Evolutionary conservation across 768 basidiomycete genomes (phyloP).

Genomic region (Cystobasidium onofrii): DNA sequence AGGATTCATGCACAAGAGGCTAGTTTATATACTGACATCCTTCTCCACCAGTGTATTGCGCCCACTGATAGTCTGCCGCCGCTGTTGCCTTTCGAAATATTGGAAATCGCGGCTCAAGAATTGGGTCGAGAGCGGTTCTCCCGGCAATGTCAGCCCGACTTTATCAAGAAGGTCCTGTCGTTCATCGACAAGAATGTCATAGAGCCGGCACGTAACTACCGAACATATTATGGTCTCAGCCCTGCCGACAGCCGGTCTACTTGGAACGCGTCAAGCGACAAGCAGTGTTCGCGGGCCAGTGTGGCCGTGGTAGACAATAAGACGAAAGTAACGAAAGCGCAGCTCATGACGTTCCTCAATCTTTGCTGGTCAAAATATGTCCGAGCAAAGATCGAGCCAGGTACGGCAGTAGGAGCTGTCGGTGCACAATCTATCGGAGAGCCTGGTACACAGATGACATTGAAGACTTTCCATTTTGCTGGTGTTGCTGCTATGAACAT

Average conservation of each 20-base stretch:
- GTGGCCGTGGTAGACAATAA: slow-evolving; percentile 66
- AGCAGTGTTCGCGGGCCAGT: neutral
- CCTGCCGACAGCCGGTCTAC: slow-evolving; percentile 66
- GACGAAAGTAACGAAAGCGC: slow-evolving; percentile 74
- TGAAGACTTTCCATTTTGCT: slow-evolving; percentile 99
- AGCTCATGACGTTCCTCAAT: slow-evolving; percentile 70
- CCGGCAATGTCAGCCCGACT: slow-evolving; percentile 64
- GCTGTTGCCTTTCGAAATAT: slow-evolving; percentile 77
- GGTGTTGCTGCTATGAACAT: slow-evolving; percentile 99
- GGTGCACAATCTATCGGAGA: slow-evolving; percentile 99
- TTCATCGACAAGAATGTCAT: slow-evolving; percentile 66
- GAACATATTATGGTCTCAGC: slow-evolving; percentile 69
- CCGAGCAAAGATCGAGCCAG: slow-evolving; percentile 92
- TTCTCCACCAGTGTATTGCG: slow-evolving; percentile 54
- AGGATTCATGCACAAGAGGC: slow-evolving; percentile 30
- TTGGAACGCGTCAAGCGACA: slow-evolving; percentile 67
- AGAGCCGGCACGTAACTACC: slow-evolving; percentile 57
- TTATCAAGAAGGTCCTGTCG: slow-evolving; percentile 58
- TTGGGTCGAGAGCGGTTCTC: slow-evolving; percentile 50
- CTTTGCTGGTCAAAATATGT: slow-evolving; percentile 85
- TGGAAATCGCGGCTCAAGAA: slow-evolving; percentile 56
- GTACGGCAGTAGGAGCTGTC: slow-evolving; percentile 97
- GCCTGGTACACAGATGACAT: slow-evolving; percentile 98
- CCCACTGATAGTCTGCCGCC: slow-evolving; percentile 53
- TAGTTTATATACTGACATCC: neutral